A percentile compares a stretch with the other conserved stretches of the same genome.
phyloP scores from a whole-genome alignment of 345 rosid genomes.

The Excoecaria agallocha region DNA sequence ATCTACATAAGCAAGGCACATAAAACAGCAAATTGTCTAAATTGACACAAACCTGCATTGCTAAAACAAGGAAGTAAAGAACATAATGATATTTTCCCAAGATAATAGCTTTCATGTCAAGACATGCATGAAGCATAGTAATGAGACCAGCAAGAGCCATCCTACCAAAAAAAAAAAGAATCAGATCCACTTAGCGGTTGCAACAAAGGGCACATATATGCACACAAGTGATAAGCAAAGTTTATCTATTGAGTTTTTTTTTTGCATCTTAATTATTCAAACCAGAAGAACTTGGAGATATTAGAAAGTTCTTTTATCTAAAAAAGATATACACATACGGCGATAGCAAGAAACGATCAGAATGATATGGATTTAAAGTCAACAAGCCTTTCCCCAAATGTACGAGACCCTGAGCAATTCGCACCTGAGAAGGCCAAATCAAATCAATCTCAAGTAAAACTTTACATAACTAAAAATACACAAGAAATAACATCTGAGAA shows the following conservation, averaged over 20 bases:
- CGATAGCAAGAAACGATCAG: constrained; percentile 79
- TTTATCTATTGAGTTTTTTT: background rate
- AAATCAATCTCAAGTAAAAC: constrained; percentile 18
- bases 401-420: constrained; percentile 92
- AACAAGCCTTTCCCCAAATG: constrained; percentile 93
- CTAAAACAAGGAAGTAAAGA: constrained; percentile 84
- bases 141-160: constrained; percentile 87
- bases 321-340: constrained; percentile 53
- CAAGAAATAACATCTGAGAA: constrained; percentile 5
- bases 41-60: constrained; percentile 74
- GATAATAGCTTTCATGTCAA: constrained; percentile 78
- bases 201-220: background rate
- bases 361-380: constrained; percentile 89
- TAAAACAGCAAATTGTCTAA: background rate
- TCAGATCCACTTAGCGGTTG: background rate
- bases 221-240: no score
- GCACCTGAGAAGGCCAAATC: constrained; percentile 51
- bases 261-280: background rate
- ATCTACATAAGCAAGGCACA: background rate
- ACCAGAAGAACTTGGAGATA: background rate
- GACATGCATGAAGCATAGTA: constrained; percentile 79
- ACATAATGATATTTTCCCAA: constrained; percentile 87
- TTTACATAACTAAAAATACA: background rate
- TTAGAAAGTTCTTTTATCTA: background rate
- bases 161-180: constrained; percentile 32